These are phyloP conservation scores for Trichosporon sp. DNA, from an alignment of 1,284 basidiomycete genomes.

Conservation along the genomic window DNA sequence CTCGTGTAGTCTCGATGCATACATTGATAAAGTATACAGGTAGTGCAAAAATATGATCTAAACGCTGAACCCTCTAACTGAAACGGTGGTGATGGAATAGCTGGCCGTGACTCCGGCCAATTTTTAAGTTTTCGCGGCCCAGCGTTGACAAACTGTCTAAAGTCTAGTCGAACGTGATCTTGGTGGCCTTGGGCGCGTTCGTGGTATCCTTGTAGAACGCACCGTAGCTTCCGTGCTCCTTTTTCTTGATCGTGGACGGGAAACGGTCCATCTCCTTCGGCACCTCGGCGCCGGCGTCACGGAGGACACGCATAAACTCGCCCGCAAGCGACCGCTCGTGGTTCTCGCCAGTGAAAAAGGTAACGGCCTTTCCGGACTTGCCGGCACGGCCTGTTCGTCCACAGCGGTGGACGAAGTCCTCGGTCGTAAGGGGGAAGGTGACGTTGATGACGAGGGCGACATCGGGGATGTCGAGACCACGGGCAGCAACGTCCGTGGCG, in stretches of 20 bases:
- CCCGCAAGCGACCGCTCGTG: slow-evolving; percentile 89
- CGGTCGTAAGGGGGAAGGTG: slow-evolving; percentile 91
- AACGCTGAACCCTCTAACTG: neutral
- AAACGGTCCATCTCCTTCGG: slow-evolving; percentile 81
- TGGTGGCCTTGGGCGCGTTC: slow-evolving; percentile 75
- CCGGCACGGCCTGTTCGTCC: slow-evolving; percentile 95
- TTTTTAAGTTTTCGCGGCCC: neutral
- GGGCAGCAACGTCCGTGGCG: slow-evolving; percentile 95
- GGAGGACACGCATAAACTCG: slow-evolving; percentile 86
- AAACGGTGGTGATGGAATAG: neutral
- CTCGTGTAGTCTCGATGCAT: slow-evolving; percentile 17
- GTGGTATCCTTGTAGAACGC: slow-evolving; percentile 81
- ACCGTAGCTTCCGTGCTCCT: slow-evolving; percentile 60
- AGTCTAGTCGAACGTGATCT: slow-evolving; percentile 73
- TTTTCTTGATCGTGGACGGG: slow-evolving; percentile 97
- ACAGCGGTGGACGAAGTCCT: slow-evolving; percentile 93
- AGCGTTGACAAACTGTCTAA: neutral
- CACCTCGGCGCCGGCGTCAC: slow-evolving; percentile 75
- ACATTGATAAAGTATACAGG: slow-evolving; percentile 18
- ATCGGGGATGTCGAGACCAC: slow-evolving; percentile 95
- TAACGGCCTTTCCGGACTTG: slow-evolving; percentile 86
- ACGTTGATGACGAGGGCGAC: slow-evolving; percentile 92
- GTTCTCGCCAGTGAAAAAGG: slow-evolving; percentile 90
- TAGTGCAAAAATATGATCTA: slow-evolving; percentile 16
- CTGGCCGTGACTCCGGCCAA: neutral